These are phyloP conservation scores for Penicillium verhagenii DNA, from an alignment of 495 filamentous ascomycete species.

Conservation along the genomic window DNA sequence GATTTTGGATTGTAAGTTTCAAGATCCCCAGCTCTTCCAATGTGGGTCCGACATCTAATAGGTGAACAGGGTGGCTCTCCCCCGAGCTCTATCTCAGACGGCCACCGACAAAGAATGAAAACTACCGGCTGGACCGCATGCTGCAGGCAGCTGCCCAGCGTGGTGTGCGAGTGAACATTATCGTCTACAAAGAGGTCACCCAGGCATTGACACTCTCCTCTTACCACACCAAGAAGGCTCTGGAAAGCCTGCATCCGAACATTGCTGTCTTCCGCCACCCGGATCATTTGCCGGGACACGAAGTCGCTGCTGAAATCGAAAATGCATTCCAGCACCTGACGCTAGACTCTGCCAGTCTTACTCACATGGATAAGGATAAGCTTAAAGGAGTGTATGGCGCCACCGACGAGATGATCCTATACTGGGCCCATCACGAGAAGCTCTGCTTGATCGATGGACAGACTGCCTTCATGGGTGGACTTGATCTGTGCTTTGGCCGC, in stretches of 20 bases:
- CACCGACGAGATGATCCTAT: constrained; percentile 77
- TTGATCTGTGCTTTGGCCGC: constrained; percentile 62
- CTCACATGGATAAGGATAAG: constrained; percentile 62
- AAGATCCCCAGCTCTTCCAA: neutral
- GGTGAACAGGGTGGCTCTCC: constrained; percentile 69
- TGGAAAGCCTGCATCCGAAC: constrained; percentile 79
- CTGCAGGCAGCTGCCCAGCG: constrained; percentile 82
- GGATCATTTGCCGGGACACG: constrained; percentile 76
- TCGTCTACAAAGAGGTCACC: constrained; percentile 92
- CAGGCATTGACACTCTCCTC: constrained; percentile 75
- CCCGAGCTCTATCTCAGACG: constrained; percentile 88
- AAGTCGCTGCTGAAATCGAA: constrained; percentile 48
- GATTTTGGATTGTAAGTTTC: constrained; percentile 65
- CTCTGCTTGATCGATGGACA: constrained; percentile 78
- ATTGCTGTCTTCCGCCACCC: constrained; percentile 92
- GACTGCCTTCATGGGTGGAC: constrained; percentile 84
- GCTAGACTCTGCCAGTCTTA: constrained; percentile 48
- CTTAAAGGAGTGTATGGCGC: constrained; percentile 78
- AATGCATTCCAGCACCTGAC: constrained; percentile 52
- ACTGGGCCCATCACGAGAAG: constrained; percentile 97
- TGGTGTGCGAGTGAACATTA: constrained; percentile 83
- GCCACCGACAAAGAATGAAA: constrained; percentile 76
- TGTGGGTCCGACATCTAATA: constrained; percentile 1
- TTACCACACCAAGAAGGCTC: constrained; percentile 76
- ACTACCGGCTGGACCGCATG: constrained; percentile 89